phyloP scores from a whole-genome alignment of 805 yeast genomes.

The Kregervanrija fluxuum region DNA sequence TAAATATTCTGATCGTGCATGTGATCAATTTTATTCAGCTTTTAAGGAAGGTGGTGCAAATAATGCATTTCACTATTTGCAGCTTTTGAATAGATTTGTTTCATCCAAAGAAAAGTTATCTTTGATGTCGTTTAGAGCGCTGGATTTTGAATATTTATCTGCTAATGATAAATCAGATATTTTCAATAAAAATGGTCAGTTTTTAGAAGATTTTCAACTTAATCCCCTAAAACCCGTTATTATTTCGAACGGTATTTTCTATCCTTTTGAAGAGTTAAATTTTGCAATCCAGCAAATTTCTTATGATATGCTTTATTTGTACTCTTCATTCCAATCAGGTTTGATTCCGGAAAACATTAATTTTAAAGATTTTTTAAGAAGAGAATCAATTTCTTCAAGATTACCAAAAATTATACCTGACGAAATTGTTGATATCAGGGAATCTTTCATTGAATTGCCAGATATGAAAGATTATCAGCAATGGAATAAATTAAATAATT shows the following conservation, averaged over 20 bases:
- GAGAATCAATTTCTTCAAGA: constrained; percentile 36
- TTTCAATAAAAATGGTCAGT: constrained; percentile 1
- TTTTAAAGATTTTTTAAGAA: constrained; percentile 36
- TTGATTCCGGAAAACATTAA: constrained; percentile 21
- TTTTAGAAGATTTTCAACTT: constrained; percentile 11
- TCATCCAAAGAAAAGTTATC: constrained; percentile 8
- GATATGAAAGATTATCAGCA: not conserved
- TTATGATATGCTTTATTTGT: constrained; percentile 41
- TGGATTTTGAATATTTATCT: constrained; percentile 9
- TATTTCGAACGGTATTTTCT: constrained; percentile 68
- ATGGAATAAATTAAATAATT: not conserved
- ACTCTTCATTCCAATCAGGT: constrained; percentile 20
- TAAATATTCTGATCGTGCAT: constrained; percentile 18
- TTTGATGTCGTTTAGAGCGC: constrained; percentile 7
- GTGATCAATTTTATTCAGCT: constrained; percentile 19
- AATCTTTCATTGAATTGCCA: constrained; percentile 3
- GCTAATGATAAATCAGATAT: not conserved
- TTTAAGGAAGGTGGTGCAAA: constrained; percentile 12
- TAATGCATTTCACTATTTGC: constrained; percentile 19
- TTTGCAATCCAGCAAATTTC: constrained; percentile 44
- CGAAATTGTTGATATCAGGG: constrained; percentile 21
- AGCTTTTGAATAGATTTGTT: constrained; percentile 12
- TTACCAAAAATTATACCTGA: constrained; percentile 48
- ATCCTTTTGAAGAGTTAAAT: constrained; percentile 43
- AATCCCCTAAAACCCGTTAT: constrained; percentile 36